These are phyloP conservation scores for Lineolata rhizophorae DNA, from an alignment of 495 filamentous ascomycete species.

Conservation along the genomic window DNA sequence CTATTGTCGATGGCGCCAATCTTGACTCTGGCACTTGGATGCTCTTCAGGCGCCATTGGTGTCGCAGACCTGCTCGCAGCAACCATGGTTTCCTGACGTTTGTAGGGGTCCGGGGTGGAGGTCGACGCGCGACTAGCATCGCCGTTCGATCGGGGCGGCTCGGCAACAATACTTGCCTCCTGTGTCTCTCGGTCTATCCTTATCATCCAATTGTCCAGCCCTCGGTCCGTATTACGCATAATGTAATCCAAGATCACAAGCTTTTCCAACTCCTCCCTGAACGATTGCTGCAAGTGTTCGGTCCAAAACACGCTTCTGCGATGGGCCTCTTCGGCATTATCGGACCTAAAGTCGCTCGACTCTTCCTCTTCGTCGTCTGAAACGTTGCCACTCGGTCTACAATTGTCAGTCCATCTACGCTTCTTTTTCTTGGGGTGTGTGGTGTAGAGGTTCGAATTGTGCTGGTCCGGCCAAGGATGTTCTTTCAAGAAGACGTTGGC, in stretches of 20 bases:
- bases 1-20: conserved; percentile 96
- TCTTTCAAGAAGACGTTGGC: conserved; percentile 88
- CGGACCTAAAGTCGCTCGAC: conserved; percentile 20
- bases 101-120: conserved; percentile 48
- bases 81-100: conserved; percentile 65
- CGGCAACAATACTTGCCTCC: conserved; percentile 64
- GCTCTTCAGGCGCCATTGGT: conserved; percentile 23
- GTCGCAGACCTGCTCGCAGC: conserved; percentile 40
- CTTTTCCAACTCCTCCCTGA: conserved; percentile 90
- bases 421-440: conserved; percentile 37
- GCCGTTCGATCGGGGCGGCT: conserved; percentile 48
- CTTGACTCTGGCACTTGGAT: conserved; percentile 37
- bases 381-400: conserved; percentile 45
- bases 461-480: conserved; percentile 95
- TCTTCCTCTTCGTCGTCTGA: conserved; percentile 54
- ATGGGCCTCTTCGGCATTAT: conserved; percentile 24
- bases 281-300: conserved; percentile 67
- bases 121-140: too few relatives aligned
- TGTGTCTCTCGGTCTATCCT: conserved; percentile 71
- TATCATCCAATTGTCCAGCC: conserved; percentile 99
- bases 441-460: conserved; percentile 49
- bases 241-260: conserved; percentile 96
- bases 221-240: conserved; percentile 96
- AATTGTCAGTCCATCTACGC: conserved; percentile 66
- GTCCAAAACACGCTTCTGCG: conserved; percentile 58